phyloP scores from a whole-genome alignment of 352 stramenopile species.

The Thalassiosira gravida region DNA sequence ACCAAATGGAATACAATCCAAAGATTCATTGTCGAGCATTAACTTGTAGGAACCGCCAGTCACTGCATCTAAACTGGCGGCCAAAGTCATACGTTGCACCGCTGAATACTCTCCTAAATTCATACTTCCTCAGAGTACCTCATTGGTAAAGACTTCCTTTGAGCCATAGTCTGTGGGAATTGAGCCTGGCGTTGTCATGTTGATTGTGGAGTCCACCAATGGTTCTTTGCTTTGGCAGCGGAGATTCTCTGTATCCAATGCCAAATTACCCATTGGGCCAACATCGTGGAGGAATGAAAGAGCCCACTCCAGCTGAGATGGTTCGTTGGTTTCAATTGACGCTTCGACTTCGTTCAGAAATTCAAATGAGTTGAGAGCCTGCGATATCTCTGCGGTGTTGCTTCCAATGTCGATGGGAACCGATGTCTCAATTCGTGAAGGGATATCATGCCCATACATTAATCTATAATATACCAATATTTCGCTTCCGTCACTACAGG shows the following conservation, averaged over 20 bases:
- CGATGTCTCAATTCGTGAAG: conserved; percentile 27
- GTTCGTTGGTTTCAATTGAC: conserved; percentile 19
- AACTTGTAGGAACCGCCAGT: conserved; percentile 76
- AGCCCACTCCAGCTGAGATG: conserved; percentile 51
- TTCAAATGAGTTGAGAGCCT: conserved; percentile 47
- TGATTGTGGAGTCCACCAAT: conserved; percentile 43
- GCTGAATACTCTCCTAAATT: conserved; percentile 59
- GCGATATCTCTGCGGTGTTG: conserved; percentile 30
- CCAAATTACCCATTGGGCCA: conserved; percentile 36
- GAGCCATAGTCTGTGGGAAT: conserved; percentile 58
- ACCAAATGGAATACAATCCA: conserved; percentile 85
- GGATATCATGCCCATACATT: conserved; percentile 39
- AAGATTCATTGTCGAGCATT: conserved; percentile 51
- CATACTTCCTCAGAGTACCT: conserved; percentile 54
- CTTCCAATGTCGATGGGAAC: conserved; percentile 48
- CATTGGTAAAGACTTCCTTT: conserved; percentile 44
- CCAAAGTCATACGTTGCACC: conserved; percentile 51
- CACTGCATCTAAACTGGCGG: conserved; percentile 43
- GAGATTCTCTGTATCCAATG: conserved; percentile 52
- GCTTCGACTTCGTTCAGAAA: conserved; percentile 42
- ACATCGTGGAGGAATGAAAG: conserved; percentile 61
- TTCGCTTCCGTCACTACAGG: conserved; percentile 50
- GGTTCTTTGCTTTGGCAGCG: conserved; percentile 54
- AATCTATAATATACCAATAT: conserved; percentile 48
- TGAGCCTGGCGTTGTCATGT: conserved; percentile 21